Evolutionary conservation across 2,329 filamentous ascomycete genomes (phyloP), one percentile per base, ranked within the genome.

Genomic region (Botrytis byssoidea): DNA sequence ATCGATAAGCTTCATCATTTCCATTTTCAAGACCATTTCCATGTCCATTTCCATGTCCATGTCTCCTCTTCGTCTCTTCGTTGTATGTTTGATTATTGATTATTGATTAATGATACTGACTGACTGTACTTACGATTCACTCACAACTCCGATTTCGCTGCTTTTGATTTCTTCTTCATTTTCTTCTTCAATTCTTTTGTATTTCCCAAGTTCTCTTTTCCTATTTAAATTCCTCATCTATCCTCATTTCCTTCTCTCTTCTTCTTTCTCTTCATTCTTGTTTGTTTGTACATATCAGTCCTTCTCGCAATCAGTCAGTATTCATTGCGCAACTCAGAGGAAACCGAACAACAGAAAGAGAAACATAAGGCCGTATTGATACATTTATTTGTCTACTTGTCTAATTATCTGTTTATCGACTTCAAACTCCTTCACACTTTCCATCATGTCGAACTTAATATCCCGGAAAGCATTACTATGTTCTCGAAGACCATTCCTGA

Each of bases 1-100:
- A 65, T 46, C 48, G 66, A 69, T 69, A 69, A 69, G 66, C 66
- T 44, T 35, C 66, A n/a, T 10, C 29, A 46, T 46, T 46, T 22
- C 25, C 25, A n/a, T 16, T 14, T 55, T 12, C 29, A 18, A 18
- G 16, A 7, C 25, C 22, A n/a, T 14, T 44, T 20, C 25, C 25
- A n/a, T 14, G 3, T 51, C 40, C 25, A n/a, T 14, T 2, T 51
- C 40, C 29, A 42, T 42, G 16, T 18, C 25, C 22, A 25, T 14
- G 22, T 51, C 48, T 5, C 35, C 25, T n/a, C 35, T 16, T 37
- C 20, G 18, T 66, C 20, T 25, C 44, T 67, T 25, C 7, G n/a
- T n/a, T 37, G 14, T n/a, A 35, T 67, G 35, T 51, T 67, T 20
- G 46, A 67, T 48, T n/a, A 51, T 48, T 48, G 46, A 14, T n/a